A percentile compares a stretch with the other conserved stretches of the same genome.
These are phyloP conservation scores for Yarrowia sp. DNA, from an alignment of 805 yeast species.

Conservation along the genomic window DNA sequence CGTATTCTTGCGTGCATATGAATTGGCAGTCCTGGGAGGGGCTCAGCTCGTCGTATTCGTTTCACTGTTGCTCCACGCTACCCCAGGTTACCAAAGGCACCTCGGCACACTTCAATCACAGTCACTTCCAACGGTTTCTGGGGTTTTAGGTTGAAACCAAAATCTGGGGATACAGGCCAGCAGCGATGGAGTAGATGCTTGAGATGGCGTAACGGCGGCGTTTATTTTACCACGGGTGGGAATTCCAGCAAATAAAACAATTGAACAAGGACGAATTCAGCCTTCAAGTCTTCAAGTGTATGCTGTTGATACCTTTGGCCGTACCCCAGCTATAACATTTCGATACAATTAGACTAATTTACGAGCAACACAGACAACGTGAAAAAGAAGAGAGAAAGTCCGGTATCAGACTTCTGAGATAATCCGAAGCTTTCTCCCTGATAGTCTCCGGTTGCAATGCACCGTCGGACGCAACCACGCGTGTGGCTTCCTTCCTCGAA, in stretches of 20 bases:
- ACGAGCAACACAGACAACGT: background rate
- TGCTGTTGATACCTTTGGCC: too few relatives aligned
- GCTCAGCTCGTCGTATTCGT: background rate
- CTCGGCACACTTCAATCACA: background rate
- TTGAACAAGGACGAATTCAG: too few relatives aligned
- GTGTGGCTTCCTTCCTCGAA: background rate
- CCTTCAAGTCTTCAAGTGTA: background rate
- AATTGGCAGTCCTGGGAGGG: background rate
- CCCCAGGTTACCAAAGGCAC: background rate
- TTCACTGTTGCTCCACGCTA: background rate
- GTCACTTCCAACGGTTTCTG: background rate
- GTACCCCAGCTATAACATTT: too few relatives aligned
- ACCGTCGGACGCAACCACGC: background rate
- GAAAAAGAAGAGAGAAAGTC: background rate
- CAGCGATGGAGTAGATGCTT: background rate
- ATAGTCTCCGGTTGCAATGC: background rate
- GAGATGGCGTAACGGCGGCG: too few relatives aligned
- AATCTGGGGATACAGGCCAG: background rate
- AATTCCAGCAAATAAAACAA: too few relatives aligned
- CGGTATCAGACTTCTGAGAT: background rate
- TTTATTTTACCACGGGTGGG: too few relatives aligned
- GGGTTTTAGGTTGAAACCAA: background rate
- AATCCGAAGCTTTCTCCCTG: background rate
- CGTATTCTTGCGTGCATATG: background rate
- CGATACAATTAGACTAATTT: background rate